phyloP scores from a whole-genome alignment of 2,329 filamentous ascomycete species.

The Pyricularia grisea region DNA sequence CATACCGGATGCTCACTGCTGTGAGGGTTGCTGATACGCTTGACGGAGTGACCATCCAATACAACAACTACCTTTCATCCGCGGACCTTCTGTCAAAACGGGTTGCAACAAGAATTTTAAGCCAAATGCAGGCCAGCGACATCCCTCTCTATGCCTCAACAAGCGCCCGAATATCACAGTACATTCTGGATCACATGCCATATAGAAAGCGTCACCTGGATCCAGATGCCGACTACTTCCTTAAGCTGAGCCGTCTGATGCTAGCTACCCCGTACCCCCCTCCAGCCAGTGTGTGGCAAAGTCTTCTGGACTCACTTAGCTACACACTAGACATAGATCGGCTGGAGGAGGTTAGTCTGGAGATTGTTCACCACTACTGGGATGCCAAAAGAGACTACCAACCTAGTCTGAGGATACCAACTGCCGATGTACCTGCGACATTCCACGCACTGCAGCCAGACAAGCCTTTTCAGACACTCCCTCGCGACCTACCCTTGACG shows the following conservation, averaged over 20 bases:
- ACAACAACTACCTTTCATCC: constrained; percentile 23
- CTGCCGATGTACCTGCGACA: constrained; percentile 29
- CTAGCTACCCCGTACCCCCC: constrained; percentile 29
- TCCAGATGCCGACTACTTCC: constrained; percentile 19
- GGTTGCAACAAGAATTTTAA: constrained; percentile 22
- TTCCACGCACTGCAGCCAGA: constrained; percentile 15
- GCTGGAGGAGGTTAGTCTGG: constrained; percentile 32
- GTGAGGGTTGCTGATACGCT: constrained; percentile 26
- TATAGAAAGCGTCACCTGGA: constrained; percentile 12
- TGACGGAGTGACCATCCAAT: constrained; percentile 16
- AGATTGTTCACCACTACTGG: constrained; percentile 30
- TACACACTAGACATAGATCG: constrained; percentile 32
- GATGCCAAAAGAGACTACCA: constrained; percentile 15
- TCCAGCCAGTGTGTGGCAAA: constrained; percentile 30
- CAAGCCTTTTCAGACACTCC: constrained; percentile 23
- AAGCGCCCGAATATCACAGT: constrained; percentile 16
- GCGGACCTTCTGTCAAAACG: constrained; percentile 15
- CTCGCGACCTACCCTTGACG: constrained; percentile 30
- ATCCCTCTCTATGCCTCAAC: constrained; percentile 18
- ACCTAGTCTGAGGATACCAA: constrained; percentile 31
- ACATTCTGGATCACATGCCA: constrained; percentile 20
- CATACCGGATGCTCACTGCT: constrained; percentile 32
- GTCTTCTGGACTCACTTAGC: constrained; percentile 32
- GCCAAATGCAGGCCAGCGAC: constrained; percentile 25
- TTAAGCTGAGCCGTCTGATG: constrained; percentile 24